Base-by-base conservation (phyloP, 2,329 filamentous ascomycete species). In the Pseudogymnoascus sp. region DNA sequence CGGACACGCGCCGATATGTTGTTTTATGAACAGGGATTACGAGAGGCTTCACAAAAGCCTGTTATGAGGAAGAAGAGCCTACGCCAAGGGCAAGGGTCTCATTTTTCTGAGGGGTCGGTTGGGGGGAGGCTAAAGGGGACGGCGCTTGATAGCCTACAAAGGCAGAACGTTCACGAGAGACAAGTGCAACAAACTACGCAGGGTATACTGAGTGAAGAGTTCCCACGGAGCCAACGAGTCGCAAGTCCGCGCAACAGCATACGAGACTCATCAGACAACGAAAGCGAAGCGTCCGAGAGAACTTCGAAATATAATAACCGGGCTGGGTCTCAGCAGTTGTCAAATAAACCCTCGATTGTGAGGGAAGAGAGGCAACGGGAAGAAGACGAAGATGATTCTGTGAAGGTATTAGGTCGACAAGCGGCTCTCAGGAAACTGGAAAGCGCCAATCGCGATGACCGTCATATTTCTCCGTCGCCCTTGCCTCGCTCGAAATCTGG, bases 81-180 rank as follows among this genome's bases (percentile, higher is more conserved):
- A 64, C 66, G 16, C 66, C 68, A 61, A 67, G 68, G 70, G 3
- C 71, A 77, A 62, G 78, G 78, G 21, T 72, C 73, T 26, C 75
- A 77, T 66, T 69, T 81, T 16, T 71, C 76, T 3, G 70, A 82
- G 64, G 85, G 83, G 11, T 83, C 81, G 8, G 76, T 86, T 69
- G 77, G 78, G 10, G 79, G 81, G 65, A 76, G 81, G 68, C 75
- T 79, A 1, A 80, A 75, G 63, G 83, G 80, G 3, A 79, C 80
- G 2, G 77, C 78, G 5, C 73, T 84, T 4, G 76, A 78, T 65
- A 36, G 29, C 51, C 2, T 14, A 8, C 59, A 40, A 18, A 61
- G 59, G 59, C 59, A 61, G 36, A 39, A 61, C 21, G 34, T 61
- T 21, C 51, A 57, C 16, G 29, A 57, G 51, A 57, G 51, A 34